These are phyloP conservation scores for Gillenia trifoliata DNA, from an alignment of 306 rosid species.

Conservation along the genomic window DNA sequence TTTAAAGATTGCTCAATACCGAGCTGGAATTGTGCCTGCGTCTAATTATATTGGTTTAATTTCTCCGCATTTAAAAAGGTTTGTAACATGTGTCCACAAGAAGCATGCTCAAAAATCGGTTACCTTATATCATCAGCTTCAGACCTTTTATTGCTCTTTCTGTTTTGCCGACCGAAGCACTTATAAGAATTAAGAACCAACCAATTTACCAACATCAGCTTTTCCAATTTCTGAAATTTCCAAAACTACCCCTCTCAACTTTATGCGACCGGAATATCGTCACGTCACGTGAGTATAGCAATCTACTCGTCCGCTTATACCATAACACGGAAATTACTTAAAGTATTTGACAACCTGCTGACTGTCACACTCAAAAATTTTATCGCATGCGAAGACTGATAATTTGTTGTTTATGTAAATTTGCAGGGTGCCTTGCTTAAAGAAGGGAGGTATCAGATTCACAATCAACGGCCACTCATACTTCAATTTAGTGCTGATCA, in stretches of 20 bases:
- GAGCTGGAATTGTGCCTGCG: too few species aligned
- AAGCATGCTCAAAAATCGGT: neutral
- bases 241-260: neutral
- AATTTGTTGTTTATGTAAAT: neutral
- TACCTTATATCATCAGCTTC: neutral
- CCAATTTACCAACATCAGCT: neutral
- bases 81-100: neutral
- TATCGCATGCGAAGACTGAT: neutral
- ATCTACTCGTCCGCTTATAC: neutral
- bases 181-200: neutral
- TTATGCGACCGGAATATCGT: rapidly evolving
- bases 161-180: neutral
- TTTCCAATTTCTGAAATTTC: neutral
- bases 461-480: conserved; percentile 72
- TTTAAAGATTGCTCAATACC: too few species aligned
- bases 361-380: neutral
- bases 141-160: too few species aligned
- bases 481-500: conserved; percentile 67
- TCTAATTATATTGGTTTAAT: too few species aligned
- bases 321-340: too few species aligned
- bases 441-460: conserved; percentile 76
- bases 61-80: neutral
- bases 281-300: neutral
- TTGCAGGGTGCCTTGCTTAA: conserved; percentile 60
- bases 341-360: too few species aligned